Conservation (phyloP, 768 basidiomycete species). For the Pleurotus ostreatus region DNA sequence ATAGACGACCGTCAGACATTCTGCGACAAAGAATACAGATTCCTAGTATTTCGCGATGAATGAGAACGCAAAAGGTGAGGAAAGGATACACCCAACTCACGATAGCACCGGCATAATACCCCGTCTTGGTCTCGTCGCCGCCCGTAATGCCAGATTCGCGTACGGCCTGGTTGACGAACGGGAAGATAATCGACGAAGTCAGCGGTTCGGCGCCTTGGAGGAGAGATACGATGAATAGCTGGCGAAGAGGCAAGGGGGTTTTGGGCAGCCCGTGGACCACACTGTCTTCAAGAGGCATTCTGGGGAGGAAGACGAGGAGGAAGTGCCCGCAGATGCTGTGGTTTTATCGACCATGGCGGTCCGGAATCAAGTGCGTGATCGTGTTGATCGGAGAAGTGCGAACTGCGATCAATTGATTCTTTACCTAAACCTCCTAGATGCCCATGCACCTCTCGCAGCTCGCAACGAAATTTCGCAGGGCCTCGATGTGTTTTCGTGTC, state of each 20-base stretch:
- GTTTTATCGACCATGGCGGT: too few relatives aligned
- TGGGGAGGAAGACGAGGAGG: too few relatives aligned
- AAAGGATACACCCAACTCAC: conserved; percentile 19
- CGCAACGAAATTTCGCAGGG: too few relatives aligned
- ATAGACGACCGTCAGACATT: conserved; percentile 53
- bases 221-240: conserved; percentile 30
- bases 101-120: conserved; percentile 65
- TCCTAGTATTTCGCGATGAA: conserved; percentile 30
- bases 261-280: too few relatives aligned
- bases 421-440: too few relatives aligned
- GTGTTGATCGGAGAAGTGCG: too few relatives aligned
- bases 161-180: conserved; percentile 43
- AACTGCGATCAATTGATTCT: too few relatives aligned
- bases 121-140: conserved; percentile 61
- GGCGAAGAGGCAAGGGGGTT: conserved; percentile 34
- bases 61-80: background rate
- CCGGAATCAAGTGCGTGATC: too few relatives aligned
- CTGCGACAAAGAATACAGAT: conserved; percentile 56
- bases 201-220: conserved; percentile 31
- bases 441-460: too few relatives aligned
- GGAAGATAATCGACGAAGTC: conserved; percentile 21
- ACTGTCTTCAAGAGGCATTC: too few relatives aligned
- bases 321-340: too few relatives aligned
- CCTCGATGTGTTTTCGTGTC: too few relatives aligned
- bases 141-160: conserved; percentile 57